These are phyloP conservation scores for Metschnikowia vanudenii DNA, from an alignment of 805 yeast genomes.

Conservation along the genomic window DNA sequence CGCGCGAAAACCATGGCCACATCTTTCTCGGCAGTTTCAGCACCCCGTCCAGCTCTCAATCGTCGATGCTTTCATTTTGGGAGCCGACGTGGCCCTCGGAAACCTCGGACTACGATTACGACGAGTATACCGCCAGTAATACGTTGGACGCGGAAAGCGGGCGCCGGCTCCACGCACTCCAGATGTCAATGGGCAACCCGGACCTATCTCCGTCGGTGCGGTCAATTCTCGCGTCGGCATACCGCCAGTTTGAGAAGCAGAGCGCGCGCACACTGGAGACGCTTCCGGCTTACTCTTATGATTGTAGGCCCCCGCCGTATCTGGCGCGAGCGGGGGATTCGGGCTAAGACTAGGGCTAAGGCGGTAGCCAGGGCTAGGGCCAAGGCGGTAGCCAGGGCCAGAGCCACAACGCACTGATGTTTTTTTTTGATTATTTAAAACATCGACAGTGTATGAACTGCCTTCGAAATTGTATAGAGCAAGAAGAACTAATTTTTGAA, in stretches of 20 bases:
- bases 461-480: too few species aligned
- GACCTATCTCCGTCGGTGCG: constrained; percentile 15
- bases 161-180: constrained; percentile 16
- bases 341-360: too few species aligned
- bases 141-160: constrained; percentile 17
- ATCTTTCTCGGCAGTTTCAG: background rate
- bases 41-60: constrained; percentile 6
- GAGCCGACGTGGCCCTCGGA: constrained; percentile 8
- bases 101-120: constrained; percentile 7
- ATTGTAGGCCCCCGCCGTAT: constrained; percentile 16
- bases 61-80: constrained; percentile 4
- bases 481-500: too few species aligned
- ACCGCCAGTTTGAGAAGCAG: constrained; percentile 14
- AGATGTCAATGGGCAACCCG: constrained; percentile 14
- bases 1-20: background rate
- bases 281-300: constrained; percentile 17
- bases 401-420: too few species aligned
- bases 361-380: too few species aligned
- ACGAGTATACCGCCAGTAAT: constrained; percentile 6
- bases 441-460: too few species aligned
- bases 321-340: background rate
- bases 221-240: constrained; percentile 14
- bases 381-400: too few species aligned
- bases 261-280: constrained; percentile 13
- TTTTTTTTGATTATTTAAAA: too few species aligned